Evolutionary conservation across 1,284 basidiomycete genomes (phyloP).

Genomic region (Fomes fomentarius): DNA sequence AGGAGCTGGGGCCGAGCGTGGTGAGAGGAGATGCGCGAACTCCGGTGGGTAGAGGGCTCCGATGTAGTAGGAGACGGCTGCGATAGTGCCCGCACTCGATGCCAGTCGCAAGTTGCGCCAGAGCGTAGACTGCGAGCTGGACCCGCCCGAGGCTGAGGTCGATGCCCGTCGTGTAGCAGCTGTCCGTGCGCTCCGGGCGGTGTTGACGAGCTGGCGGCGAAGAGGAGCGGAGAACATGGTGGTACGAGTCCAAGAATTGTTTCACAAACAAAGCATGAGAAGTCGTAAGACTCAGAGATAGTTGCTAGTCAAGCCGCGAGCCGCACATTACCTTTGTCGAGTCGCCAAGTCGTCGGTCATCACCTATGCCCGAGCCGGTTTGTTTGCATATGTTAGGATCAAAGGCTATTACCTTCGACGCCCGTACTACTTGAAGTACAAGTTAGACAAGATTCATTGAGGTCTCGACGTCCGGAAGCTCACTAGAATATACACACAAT

Average conservation of each 20-base stretch:
- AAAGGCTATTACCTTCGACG: constrained; percentile 3
- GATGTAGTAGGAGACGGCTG: constrained; percentile 44
- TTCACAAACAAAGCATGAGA: background rate
- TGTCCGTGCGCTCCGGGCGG: constrained; percentile 1
- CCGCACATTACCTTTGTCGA: too few species aligned
- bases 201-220: constrained; percentile 18
- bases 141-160: constrained; percentile 21
- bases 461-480: too few species aligned
- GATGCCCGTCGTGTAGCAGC: constrained; percentile 19
- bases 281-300: constrained; percentile 8
- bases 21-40: constrained; percentile 65
- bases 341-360: too few species aligned
- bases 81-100: constrained; percentile 24
- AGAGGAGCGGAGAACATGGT: constrained; percentile 21
- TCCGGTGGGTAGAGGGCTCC: constrained; percentile 71
- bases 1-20: constrained; percentile 73
- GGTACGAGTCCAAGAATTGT: constrained; percentile 4
- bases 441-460: too few species aligned
- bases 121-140: constrained; percentile 14
- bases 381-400: constrained; percentile 8
- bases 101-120: constrained; percentile 22
- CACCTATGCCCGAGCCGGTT: background rate
- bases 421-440: background rate
- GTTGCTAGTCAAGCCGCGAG: too few species aligned
- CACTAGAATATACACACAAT: too few species aligned